Base-by-base conservation (phyloP, 2,329 filamentous ascomycete species). In the Phialophora chinensis region DNA sequence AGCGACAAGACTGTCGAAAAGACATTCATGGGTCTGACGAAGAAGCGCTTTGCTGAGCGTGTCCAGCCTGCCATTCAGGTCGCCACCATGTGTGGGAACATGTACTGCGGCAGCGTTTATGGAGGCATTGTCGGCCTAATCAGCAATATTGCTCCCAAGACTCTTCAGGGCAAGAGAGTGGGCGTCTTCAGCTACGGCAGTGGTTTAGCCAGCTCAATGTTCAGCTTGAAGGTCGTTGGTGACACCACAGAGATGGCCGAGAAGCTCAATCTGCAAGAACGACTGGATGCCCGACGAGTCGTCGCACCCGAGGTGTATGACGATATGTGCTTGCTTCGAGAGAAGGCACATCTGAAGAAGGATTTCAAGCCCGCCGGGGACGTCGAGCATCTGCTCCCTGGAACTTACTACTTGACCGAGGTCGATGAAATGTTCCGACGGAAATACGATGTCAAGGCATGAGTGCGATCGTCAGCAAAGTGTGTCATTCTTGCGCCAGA, bases 391-490 rank as follows among this genome's bases (percentile, higher is more conserved):
- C 85, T 95, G 65, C 77, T 78, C 67, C 80, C 85, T 66, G 89
- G 88, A 66, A 88, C 88, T 25, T 95, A 94, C 83, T 95, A 93
- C 82, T 85, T 95, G 66, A 87, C 87, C 76, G 88, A 89, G 78
- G 86, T 95, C 56, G 91, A 95, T 75, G 90, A 92, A 74, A 92
- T 92, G 90, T 95, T 91, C 88, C 89, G 90, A 83, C 87, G 91
- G 75, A 86, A 86, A 77, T 95, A 95, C 80, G 81, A 84, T 64
- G 77, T 93, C 82, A 91, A 93, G 86, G 88, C 85, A 78, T 93
- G 86, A 76, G 61, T 52, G 61, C 25, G 44, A 44, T 42, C 31
- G 25, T n/a, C 44, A 55, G 47, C 53, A 38, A 53, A 54, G 60
- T 25, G 58, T 63, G 14, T 66, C 65, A 58, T 64, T 66, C 33